Percentiles rank a stretch among this genome's conserved stretches.
These are phyloP conservation scores for Chenopodium suecicum DNA, from an alignment of 148 eudicot genomes.

Conservation along the genomic window DNA sequence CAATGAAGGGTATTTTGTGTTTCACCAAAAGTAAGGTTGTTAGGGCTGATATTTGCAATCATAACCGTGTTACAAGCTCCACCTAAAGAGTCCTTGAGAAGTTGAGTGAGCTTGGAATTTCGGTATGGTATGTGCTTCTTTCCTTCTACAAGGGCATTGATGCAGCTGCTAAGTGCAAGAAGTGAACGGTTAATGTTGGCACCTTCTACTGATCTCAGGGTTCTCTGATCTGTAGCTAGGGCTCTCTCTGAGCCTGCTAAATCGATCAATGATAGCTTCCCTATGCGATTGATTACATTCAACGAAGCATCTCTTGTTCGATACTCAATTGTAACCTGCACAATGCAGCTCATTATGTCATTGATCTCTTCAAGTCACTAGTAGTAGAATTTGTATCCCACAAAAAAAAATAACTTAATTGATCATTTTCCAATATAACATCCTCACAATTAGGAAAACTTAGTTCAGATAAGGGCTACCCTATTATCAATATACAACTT, in stretches of 20 bases:
- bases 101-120: constrained; percentile 90
- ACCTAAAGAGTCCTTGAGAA: constrained; percentile 85
- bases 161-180: constrained; percentile 90
- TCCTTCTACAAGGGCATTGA: constrained; percentile 88
- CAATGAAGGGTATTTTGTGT: constrained; percentile 95
- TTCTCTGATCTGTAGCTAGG: constrained; percentile 83
- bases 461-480: not conserved
- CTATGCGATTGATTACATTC: constrained; percentile 56
- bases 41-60: constrained; percentile 89
- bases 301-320: constrained; percentile 53
- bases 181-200: constrained; percentile 84
- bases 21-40: constrained; percentile 72
- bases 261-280: constrained; percentile 78
- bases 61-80: constrained; percentile 90
- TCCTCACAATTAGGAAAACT: not conserved
- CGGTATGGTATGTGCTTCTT: constrained; percentile 90
- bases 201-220: constrained; percentile 78
- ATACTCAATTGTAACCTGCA: constrained; percentile 72
- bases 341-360: constrained; percentile 7
- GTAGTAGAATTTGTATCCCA: not conserved
- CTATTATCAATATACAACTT: not conserved
- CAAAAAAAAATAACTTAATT: no score
- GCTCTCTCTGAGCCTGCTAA: constrained; percentile 95
- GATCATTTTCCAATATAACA: not conserved
- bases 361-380: not conserved